Evolutionary conservation across 768 basidiomycete species (phyloP), one percentile per base, ranked within the genome.

Genomic region (Macrolepiota albuminosa): DNA sequence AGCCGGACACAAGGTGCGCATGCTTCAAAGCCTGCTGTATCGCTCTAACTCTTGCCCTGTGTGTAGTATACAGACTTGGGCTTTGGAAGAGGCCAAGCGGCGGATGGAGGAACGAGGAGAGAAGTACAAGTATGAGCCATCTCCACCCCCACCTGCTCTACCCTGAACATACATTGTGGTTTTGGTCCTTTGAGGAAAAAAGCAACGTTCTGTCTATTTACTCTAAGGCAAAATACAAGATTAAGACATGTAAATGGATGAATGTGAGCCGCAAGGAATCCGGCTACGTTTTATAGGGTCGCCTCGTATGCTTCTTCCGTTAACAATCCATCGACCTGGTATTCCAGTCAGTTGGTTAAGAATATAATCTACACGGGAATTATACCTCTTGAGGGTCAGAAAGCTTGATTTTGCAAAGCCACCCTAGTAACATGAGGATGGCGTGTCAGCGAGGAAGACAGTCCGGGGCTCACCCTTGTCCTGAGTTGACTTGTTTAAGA

Each of bases 101-200:
- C 80, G 94, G 63, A 92, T 97, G 91, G 92, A 94, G 68, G 93
- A 88, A 13, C 84, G 93, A n/a, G 93, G 91, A 53, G 95, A 95
- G 77, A 85, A 88, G 69, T 88, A 89, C 72, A 84, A 89, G 78
- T 93, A 95, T 69, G 85, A 88, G 68, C 81, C 89, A 31, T 77
- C 81, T 58, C 70, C 73, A 47, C 61, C 73, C 61, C 64, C 67
- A 62, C 61, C 69, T 51, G 51, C 71, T 37, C 43, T 61, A 61
- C 67, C 68, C 54, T 66, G 62, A 50, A 48, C 57, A 53, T 65
- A 56, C 21, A 52, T 59, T 59, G 21, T 61, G 51, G 33, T 48
- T 29, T 58, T 46, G 31, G 24, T 50, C 37, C 29, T 36, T 31
- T 34, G 56, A 45, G 46, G 46, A 54, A 37, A 40, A 55, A 39